Conservation (phyloP, 2,329 filamentous ascomycete species). For the Beauveria asiatica region DNA sequence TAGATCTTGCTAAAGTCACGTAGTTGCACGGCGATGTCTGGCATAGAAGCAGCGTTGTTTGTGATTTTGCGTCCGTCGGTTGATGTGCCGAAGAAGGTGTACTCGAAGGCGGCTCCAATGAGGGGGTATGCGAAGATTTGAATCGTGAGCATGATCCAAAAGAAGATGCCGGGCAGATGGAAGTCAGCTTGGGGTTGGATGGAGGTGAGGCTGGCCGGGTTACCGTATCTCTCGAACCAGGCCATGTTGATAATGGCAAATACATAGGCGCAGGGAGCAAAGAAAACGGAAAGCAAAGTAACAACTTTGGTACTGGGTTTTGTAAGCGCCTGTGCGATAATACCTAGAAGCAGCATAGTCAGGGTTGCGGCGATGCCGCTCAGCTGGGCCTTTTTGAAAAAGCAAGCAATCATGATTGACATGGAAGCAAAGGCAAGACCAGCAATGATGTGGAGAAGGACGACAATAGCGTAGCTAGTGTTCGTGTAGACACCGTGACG, state of each 20-base stretch:
- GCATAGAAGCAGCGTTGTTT: constrained; percentile 22
- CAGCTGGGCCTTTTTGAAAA: constrained; percentile 82
- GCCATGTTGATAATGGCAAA: constrained; percentile 71
- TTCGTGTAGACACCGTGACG: constrained; percentile 54
- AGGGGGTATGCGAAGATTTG: constrained; percentile 74
- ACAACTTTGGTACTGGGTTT: constrained; percentile 56
- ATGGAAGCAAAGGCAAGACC: constrained; percentile 72
- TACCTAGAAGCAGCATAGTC: constrained; percentile 63
- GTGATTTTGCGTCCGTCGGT: constrained; percentile 48
- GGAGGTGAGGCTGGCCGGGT: constrained; percentile 51
- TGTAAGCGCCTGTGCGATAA: constrained; percentile 69
- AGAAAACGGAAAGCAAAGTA: constrained; percentile 63
- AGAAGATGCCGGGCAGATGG: constrained; percentile 60
- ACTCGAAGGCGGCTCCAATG: constrained; percentile 66
- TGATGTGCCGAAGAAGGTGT: constrained; percentile 65
- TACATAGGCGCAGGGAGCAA: constrained; percentile 81
- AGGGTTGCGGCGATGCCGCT: constrained; percentile 76
- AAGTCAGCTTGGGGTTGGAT: constrained; percentile 58
- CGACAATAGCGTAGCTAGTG: constrained; percentile 55
- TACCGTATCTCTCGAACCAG: constrained; percentile 59
- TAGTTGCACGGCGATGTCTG: constrained; percentile 56
- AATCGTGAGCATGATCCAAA: constrained; percentile 69
- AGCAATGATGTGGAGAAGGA: constrained; percentile 66
- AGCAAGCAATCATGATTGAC: constrained; percentile 70
- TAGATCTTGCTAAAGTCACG: constrained; percentile 73